Evolutionary conservation across 2,329 filamentous ascomycete species (phyloP), one percentile per base, ranked within the genome.

Genomic region (Furcasterigmium sp.): DNA sequence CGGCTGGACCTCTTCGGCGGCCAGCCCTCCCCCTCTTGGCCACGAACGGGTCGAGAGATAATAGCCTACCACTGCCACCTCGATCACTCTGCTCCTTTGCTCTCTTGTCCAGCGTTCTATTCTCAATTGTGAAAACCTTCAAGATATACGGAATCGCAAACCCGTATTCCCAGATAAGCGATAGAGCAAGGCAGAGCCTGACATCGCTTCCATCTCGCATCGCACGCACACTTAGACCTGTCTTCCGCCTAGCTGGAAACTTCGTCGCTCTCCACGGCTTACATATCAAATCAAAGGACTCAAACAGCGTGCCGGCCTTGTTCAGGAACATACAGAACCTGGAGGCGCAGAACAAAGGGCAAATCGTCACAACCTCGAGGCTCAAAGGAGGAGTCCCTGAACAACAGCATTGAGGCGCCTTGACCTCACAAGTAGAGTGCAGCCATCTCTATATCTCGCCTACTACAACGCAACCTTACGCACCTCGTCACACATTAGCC

Each of bases 401-500:
- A 18, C 13, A 32, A 32, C 11, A 26, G 23, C 7, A 26, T 11
- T 26, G 23, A n/a, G n/a, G n/a, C n/a, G n/a, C n/a, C n/a, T n/a
- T n/a, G n/a, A n/a, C n/a, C n/a, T n/a, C n/a, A n/a, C n/a, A n/a
- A n/a, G n/a, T n/a, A n/a, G n/a, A n/a, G n/a, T n/a, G n/a, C n/a
- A n/a, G n/a, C n/a, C n/a, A n/a, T 15, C 17, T 18, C 32, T 18
- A 18, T 15, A 9, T 15, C 32, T 35, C 32, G 32, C 32, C 11
- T 11, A 19, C 8, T 15, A 17, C n/a, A 19, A 15, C 32, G 4
- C 4, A 35, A 35, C 32, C 11, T 18, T 7, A 35, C 23, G 11
- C 23, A 32, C 13, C 29, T 9, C 8, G 14, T 32, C 29, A 35
- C 34, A 45, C 30, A 45, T 48, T 42, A 35, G 26, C 39, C 61